Conservation (phyloP, 345 rosid species). For the Syzygium aromaticum region DNA sequence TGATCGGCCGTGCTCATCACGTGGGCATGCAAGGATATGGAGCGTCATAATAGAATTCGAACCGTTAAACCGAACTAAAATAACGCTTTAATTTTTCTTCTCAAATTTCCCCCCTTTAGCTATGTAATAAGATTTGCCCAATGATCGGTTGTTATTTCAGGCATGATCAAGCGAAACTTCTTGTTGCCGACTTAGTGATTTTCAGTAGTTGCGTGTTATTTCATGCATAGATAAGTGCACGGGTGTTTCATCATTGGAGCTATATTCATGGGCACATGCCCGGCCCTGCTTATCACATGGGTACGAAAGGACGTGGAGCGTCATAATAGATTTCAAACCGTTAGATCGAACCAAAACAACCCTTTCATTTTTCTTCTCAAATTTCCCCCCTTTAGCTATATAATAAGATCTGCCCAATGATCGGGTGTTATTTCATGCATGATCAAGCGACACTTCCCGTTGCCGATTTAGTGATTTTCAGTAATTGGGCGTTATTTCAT, state of each 20-base stretch:
- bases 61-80: rapidly evolving
- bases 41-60: rapidly evolving
- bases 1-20: rapidly evolving
- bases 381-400: not conserved
- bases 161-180: not conserved
- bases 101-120: not conserved
- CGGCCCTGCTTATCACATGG: rapidly evolving
- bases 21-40: rapidly evolving
- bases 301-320: rapidly evolving
- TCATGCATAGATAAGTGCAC: not conserved
- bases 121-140: not conserved
- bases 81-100: not conserved
- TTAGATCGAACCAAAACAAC: rapidly evolving
- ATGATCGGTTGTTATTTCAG: rapidly evolving
- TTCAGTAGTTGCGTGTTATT: not conserved
- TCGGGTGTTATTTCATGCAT: rapidly evolving
- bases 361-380: not conserved
- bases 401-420: not conserved
- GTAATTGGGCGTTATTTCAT: rapidly evolving
- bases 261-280: not conserved
- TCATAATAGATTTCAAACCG: rapidly evolving
- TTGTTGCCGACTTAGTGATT: not conserved
- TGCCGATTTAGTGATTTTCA: not conserved
- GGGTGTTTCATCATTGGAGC: not conserved
- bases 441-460: not conserved